These are phyloP conservation scores for Globisporangium barbulae DNA, from an alignment of 352 stramenopile species.

Conservation along the genomic window DNA sequence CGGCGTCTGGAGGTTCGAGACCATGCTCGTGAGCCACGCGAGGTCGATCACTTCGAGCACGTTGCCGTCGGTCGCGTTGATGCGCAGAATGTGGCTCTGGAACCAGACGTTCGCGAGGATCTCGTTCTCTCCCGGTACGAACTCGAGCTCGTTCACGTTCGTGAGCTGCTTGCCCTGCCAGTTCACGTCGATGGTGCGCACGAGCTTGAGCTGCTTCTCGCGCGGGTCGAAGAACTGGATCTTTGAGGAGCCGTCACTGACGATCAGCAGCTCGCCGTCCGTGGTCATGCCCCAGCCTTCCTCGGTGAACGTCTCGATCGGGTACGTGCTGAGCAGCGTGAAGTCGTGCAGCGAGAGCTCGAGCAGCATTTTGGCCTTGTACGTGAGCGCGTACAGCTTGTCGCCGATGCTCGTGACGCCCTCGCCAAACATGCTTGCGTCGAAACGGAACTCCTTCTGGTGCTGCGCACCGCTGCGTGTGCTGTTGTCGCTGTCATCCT, in stretches of 20 bases:
- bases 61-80: conserved; percentile 58
- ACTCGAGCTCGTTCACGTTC: conserved; percentile 88
- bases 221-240: conserved; percentile 80
- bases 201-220: conserved; percentile 39
- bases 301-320: conserved; percentile 69
- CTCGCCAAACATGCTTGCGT: conserved; percentile 69
- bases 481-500: neutral
- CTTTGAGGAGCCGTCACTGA: conserved; percentile 76
- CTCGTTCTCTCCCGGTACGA: conserved; percentile 71
- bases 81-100: conserved; percentile 68
- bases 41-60: conserved; percentile 77
- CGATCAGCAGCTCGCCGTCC: conserved; percentile 76
- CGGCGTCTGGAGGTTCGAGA: conserved; percentile 46
- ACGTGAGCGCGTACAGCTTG: conserved; percentile 82
- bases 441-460: conserved; percentile 57
- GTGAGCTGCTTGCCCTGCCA: conserved; percentile 33
- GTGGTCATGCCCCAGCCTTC: conserved; percentile 90
- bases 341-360: conserved; percentile 60
- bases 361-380: conserved; percentile 64
- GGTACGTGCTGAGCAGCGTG: conserved; percentile 41
- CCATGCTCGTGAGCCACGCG: conserved; percentile 55
- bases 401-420: conserved; percentile 69
- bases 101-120: conserved; percentile 89
- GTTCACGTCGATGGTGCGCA: conserved; percentile 56
- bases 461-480: neutral